Conservation (phyloP, 1,284 basidiomycete species). For the Trichosporon inkin region DNA sequence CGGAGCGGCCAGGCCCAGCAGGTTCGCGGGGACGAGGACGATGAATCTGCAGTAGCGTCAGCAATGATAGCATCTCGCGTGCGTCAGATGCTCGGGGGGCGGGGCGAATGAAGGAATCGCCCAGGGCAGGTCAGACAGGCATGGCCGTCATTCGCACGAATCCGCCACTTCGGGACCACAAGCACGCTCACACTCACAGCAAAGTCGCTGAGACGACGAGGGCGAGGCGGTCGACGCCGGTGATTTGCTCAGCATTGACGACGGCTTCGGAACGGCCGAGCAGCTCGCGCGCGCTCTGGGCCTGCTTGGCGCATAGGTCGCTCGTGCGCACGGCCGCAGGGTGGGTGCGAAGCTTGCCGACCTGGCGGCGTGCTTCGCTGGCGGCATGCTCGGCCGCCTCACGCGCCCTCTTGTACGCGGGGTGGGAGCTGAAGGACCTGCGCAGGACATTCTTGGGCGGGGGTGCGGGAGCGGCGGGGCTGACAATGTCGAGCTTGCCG, state of each 20-base stretch:
- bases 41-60: conserved; percentile 32
- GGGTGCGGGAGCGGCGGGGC: not conserved
- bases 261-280: conserved; percentile 33
- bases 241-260: conserved; percentile 30
- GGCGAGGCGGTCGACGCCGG: conserved; percentile 36
- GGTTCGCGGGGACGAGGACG: conserved; percentile 39
- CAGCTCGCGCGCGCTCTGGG: conserved; percentile 27
- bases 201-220: conserved; percentile 33
- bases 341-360: conserved; percentile 9
- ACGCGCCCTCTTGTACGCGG: conserved; percentile 8
- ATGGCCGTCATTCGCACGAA: not conserved
- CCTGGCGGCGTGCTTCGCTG: not conserved
- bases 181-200: conserved; percentile 26
- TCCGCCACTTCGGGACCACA: not conserved
- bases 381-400: not conserved
- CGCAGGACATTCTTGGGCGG: conserved; percentile 1
- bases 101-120: too few relatives aligned
- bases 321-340: conserved; percentile 12
- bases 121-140: not conserved
- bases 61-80: not conserved
- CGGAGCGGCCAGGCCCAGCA: conserved; percentile 36
- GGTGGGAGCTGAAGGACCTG: not conserved
- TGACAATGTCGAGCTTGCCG: not conserved
- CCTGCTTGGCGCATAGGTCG: conserved; percentile 18
- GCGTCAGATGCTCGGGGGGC: conserved; percentile 9